phyloP scores from a whole-genome alignment of 306 rosid species.

The Vicia sativa region DNA sequence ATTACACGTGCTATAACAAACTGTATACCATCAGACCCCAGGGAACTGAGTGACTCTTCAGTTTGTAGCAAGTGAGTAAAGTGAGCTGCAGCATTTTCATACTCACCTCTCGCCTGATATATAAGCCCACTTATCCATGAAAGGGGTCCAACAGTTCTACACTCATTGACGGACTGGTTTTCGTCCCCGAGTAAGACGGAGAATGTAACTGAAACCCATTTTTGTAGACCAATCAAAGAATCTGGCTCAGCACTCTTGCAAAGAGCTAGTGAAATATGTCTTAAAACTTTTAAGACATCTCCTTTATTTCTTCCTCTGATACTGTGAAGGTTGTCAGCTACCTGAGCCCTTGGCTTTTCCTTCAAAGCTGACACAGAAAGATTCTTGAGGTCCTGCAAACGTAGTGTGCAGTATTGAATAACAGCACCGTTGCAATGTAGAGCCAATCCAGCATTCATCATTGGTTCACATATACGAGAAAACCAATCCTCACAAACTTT shows the following conservation, averaged over 20 bases:
- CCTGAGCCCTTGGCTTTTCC: constrained; percentile 82
- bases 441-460: constrained; percentile 98
- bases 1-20: constrained; percentile 85
- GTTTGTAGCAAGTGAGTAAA: constrained; percentile 75
- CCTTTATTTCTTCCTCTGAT: constrained; percentile 61
- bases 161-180: constrained; percentile 52
- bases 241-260: constrained; percentile 81
- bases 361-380: constrained; percentile 57
- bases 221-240: constrained; percentile 78
- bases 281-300: constrained; percentile 72
- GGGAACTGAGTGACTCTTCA: constrained; percentile 74
- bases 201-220: constrained; percentile 75
- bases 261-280: constrained; percentile 77
- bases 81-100: constrained; percentile 91
- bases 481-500: constrained; percentile 99
- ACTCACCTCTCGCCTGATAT: constrained; percentile 84
- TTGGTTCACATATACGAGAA: constrained; percentile 97
- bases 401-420: constrained; percentile 82
- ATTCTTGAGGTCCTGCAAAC: constrained; percentile 80
- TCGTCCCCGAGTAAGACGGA: constrained; percentile 74
- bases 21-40: constrained; percentile 94
- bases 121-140: constrained; percentile 89
- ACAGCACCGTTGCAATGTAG: constrained; percentile 84
- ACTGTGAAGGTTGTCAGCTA: constrained; percentile 58
- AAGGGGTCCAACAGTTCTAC: constrained; percentile 54